phyloP scores from a whole-genome alignment of 2,329 filamentous ascomycete species.

The Aureobasidium sp. region DNA sequence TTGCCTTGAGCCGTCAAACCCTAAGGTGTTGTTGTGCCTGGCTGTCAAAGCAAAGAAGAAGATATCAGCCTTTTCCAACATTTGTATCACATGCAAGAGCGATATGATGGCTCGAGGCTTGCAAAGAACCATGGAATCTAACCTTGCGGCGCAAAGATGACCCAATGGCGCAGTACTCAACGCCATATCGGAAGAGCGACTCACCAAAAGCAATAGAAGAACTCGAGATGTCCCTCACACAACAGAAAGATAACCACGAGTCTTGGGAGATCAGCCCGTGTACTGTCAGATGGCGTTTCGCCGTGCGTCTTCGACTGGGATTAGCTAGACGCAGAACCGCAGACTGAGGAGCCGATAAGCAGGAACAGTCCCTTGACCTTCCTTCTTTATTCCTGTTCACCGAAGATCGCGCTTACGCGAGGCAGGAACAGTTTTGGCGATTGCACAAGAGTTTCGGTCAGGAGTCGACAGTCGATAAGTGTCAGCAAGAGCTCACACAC shows the following conservation, averaged over 20 bases:
- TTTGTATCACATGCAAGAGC: not conserved
- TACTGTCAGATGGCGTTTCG: constrained; percentile 1
- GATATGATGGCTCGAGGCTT: not conserved
- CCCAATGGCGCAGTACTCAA: not conserved
- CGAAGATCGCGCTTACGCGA: constrained; percentile 2
- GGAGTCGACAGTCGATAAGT: not conserved
- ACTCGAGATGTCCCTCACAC: not conserved
- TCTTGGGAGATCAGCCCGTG: not conserved
- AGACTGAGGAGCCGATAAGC: constrained; percentile 12
- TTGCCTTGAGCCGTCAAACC: not conserved
- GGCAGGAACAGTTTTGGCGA: not conserved
- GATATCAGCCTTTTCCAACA: not conserved
- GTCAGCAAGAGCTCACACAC: not conserved
- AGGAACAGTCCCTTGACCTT: not conserved
- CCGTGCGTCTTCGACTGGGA: constrained; percentile 2
- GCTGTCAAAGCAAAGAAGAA: not conserved
- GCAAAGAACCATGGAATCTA: not conserved
- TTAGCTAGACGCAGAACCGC: constrained; percentile 3
- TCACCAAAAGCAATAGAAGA: not conserved
- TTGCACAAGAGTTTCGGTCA: not conserved
- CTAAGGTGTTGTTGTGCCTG: not conserved
- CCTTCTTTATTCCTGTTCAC: constrained; percentile 3
- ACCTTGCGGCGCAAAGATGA: not conserved
- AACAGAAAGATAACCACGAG: constrained; percentile 3
- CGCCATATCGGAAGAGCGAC: not conserved